These are phyloP conservation scores for Colletotrichum coccodes DNA, from an alignment of 2,329 filamentous ascomycete genomes.

Conservation along the genomic window DNA sequence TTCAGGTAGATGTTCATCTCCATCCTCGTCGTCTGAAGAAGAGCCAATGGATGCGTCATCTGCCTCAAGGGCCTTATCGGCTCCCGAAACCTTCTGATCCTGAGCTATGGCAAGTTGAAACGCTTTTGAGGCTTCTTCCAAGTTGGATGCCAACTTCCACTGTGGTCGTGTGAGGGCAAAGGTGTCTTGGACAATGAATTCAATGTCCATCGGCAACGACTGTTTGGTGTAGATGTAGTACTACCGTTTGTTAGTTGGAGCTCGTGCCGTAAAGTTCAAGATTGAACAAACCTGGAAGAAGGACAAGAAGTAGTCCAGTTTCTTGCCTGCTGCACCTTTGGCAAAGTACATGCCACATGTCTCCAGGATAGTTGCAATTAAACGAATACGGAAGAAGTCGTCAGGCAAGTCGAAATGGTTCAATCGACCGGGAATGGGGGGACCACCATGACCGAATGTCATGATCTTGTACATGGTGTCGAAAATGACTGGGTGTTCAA, in stretches of 20 bases:
- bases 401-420: slow-evolving; percentile 88
- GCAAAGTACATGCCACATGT: slow-evolving; percentile 98
- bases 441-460: slow-evolving; percentile 91
- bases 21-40: slow-evolving; percentile 81
- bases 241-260: slow-evolving; percentile 48
- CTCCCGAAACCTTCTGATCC: slow-evolving; percentile 84
- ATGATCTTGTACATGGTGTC: slow-evolving; percentile 95
- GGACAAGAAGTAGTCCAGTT: slow-evolving; percentile 95
- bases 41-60: slow-evolving; percentile 78
- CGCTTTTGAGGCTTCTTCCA: slow-evolving; percentile 84
- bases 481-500: slow-evolving; percentile 95
- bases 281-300: slow-evolving; percentile 80
- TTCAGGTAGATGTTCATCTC: slow-evolving; percentile 71
- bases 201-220: slow-evolving; percentile 92
- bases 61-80: slow-evolving; percentile 74
- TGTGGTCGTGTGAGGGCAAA: slow-evolving; percentile 87
- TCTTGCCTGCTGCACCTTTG: slow-evolving; percentile 92
- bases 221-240: slow-evolving; percentile 96
- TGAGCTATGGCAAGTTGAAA: slow-evolving; percentile 91
- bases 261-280: background rate
- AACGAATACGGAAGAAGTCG: slow-evolving; percentile 94
- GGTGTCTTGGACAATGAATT: slow-evolving; percentile 95
- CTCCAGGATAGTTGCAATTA: slow-evolving; percentile 90
- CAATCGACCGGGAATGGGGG: slow-evolving; percentile 79
- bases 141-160: slow-evolving; percentile 85